phyloP scores from a whole-genome alignment of 306 rosid species.

The Inga leiocalycina region DNA sequence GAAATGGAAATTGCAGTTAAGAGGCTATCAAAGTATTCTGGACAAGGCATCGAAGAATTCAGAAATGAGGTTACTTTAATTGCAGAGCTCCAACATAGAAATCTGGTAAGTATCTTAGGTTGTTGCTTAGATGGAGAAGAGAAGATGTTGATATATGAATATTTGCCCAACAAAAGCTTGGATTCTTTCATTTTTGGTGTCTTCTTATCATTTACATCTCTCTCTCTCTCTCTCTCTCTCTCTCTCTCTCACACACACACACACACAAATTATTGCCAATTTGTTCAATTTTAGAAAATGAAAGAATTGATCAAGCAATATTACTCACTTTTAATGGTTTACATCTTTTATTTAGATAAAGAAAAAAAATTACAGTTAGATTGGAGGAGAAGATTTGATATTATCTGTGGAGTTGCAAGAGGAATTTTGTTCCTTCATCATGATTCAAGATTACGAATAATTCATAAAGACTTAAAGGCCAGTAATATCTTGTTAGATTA shows the following conservation, averaged over 20 bases:
- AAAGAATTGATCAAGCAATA: neutral
- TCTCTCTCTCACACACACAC: too few relatives aligned
- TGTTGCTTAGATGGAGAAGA: slow-evolving; percentile 28
- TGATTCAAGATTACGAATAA: neutral
- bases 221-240: too few relatives aligned
- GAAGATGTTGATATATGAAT: slow-evolving; percentile 68
- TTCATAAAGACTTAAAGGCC: neutral
- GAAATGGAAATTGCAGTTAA: neutral
- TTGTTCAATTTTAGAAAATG: neutral
- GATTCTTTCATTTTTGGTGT: slow-evolving; percentile 57
- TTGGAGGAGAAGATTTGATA: neutral
- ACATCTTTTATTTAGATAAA: slow-evolving; percentile 9
- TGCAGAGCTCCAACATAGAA: neutral
- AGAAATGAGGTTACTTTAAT: neutral
- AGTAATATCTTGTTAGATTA: neutral
- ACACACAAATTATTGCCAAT: neutral
- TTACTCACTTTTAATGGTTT: neutral
- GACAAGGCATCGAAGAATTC: neutral
- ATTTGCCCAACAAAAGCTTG: slow-evolving; percentile 65
- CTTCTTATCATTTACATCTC: neutral
- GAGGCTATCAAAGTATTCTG: neutral
- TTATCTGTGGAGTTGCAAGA: neutral
- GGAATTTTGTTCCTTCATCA: neutral
- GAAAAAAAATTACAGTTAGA: neutral
- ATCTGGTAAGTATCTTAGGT: slow-evolving; percentile 30